A percentile compares a stretch with the other conserved stretches of the same genome.
Evolutionary conservation across 179 eudicot genomes (phyloP).

Genomic region (Corrigiola litoralis): DNA sequence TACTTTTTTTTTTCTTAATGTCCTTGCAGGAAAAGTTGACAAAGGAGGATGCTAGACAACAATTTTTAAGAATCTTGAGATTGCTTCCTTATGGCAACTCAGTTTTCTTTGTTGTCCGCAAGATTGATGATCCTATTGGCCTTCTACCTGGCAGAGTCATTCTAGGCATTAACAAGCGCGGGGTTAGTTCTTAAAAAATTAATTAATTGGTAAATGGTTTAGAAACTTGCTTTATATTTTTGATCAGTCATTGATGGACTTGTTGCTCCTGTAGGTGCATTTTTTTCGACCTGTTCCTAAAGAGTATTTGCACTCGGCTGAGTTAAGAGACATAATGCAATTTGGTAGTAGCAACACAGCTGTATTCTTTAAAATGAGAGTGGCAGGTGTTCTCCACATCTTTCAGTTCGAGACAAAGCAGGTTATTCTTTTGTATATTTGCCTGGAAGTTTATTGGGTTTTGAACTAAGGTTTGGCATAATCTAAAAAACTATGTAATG

Average conservation of each 20-base stretch:
- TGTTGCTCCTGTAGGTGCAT: slow-evolving; percentile 56
- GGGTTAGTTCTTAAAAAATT: slow-evolving; percentile 47
- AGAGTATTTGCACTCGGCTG: slow-evolving; percentile 96
- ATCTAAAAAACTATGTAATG: neutral
- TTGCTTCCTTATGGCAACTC: slow-evolving; percentile 95
- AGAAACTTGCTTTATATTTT: too few relatives aligned
- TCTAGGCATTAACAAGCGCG: slow-evolving; percentile 92
- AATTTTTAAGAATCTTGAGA: slow-evolving; percentile 78
- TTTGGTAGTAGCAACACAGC: slow-evolving; percentile 99
- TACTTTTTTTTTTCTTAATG: neutral
- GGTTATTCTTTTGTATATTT: slow-evolving; percentile 33
- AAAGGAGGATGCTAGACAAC: slow-evolving; percentile 95
- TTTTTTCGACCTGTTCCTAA: slow-evolving; percentile 98
- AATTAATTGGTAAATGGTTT: too few relatives aligned
- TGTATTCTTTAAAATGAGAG: slow-evolving; percentile 97
- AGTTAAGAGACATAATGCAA: slow-evolving; percentile 96
- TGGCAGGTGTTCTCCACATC: slow-evolving; percentile 95
- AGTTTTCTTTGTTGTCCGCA: slow-evolving; percentile 91
- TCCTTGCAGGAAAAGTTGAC: slow-evolving; percentile 67
- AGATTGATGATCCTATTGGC: slow-evolving; percentile 99
- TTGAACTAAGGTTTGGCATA: slow-evolving; percentile 14
- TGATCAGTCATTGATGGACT: too few relatives aligned
- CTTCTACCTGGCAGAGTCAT: slow-evolving; percentile 89
- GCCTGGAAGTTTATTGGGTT: neutral
- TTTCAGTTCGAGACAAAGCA: slow-evolving; percentile 99